Percentiles rank a stretch among this genome's conserved stretches.
Evolutionary conservation across 1,284 basidiomycete species (phyloP).

Genomic region (Blastosporella zonata): DNA sequence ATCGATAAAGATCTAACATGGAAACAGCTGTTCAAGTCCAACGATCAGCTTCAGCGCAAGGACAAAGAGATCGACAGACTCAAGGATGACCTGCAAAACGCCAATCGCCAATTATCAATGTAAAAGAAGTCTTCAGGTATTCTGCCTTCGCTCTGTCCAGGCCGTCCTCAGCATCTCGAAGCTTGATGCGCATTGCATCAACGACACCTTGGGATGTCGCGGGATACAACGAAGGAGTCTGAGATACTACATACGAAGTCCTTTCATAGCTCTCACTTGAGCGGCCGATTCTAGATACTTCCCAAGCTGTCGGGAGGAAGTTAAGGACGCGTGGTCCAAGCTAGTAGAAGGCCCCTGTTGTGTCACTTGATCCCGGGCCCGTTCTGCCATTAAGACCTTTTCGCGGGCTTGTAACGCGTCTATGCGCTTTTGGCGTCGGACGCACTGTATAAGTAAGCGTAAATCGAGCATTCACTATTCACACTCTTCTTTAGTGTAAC

Average conservation of each 20-base stretch:
- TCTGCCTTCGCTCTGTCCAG: constrained; percentile 30
- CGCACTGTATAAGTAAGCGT: no score
- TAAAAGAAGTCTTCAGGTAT: constrained; percentile 26
- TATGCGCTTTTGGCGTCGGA: neutral
- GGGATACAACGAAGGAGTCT: no score
- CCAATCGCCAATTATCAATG: no score
- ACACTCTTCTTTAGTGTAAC: constrained; percentile 31
- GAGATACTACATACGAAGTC: no score
- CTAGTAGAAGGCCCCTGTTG: constrained; percentile 5
- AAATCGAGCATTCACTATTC: no score
- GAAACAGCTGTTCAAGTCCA: no score
- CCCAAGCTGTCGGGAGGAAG: constrained; percentile 3
- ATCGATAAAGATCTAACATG: no score
- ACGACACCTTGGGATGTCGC: neutral
- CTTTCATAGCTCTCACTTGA: neutral
- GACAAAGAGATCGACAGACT: no score
- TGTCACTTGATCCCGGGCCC: constrained; percentile 1
- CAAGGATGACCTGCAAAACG: no score
- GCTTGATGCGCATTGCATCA: constrained; percentile 12
- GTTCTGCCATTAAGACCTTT: constrained; percentile 4
- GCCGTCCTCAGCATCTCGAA: constrained; percentile 28
- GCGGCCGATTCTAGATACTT: neutral
- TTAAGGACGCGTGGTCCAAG: constrained; percentile 1
- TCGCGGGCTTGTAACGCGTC: constrained; percentile 1
- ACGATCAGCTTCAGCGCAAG: no score